Evolutionary conservation across 805 yeast genomes (phyloP), one percentile per base, ranked within the genome.

Genomic region (Yamadazyma takamatsuzukensis): DNA sequence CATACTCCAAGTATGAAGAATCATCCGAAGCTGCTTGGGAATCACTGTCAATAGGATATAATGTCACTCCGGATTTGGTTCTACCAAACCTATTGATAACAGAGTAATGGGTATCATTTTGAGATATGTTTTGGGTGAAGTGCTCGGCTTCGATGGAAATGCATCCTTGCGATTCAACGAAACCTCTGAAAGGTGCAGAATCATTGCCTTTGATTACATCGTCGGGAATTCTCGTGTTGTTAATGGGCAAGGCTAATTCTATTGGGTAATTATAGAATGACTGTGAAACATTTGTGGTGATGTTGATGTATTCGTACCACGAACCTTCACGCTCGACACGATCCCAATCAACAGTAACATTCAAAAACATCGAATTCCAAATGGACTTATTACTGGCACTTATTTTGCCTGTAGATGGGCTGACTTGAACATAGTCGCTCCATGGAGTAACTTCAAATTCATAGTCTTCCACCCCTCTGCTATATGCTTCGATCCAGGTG

Each of bases 131-230:
- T 4, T 26, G 16, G 5, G 41, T 22, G 29, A 34, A 41, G 21
- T 39, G 39, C 23, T 39, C 45, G 6, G 49, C 49, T 32, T 45
- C 49, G 9, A 45, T 43, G 6, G 49, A 40, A 21, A 45, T 32
- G 14, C 30, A 27, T 11, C 41, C 36, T 18, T 32, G 41, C 6
- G 47, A 34, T 29, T 45, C 49, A 11, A 45, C 34, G 15, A 40
- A 43, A 5, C 47, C 49, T 6, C 18, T 32, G 30, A 36, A 41
- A n/a, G n/a, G n/a, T n/a, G n/a, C n/a, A 11, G 21, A 8, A 6
- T 16, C 16, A 16, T 16, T 15, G 11, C 21, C 21, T 12, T 11
- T 11, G 11, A 18, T 13, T 8, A 8, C 7, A 4, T 21, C 17
- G 6, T 26, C 17, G n/a, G 45, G 40, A 2, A 40, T 25, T 17